Evolutionary conservation across 2,329 filamentous ascomycete species (phyloP), one percentile per base, ranked within the genome.

Genomic region (Penicillium sp.): DNA sequence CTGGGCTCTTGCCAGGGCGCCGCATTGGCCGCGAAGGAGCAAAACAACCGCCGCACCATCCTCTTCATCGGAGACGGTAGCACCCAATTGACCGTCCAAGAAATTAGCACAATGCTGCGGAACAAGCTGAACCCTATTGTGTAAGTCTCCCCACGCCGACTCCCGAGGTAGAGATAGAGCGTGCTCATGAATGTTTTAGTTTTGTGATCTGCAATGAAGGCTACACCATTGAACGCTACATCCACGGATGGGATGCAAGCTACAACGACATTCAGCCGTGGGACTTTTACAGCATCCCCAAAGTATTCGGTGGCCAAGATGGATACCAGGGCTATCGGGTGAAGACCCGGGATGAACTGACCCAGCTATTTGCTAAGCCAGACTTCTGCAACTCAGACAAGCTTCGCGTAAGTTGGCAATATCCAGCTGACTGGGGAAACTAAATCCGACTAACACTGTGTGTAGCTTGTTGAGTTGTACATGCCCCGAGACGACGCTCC

Each of bases 41-140:
- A 75, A 34, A 77, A 83, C 46, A 75, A 84, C 24, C 79, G 74
- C 24, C 77, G 91, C 54, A 90, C 88, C 0, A 86, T 96, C 42
- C 78, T 95, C 34, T 92, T 95, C 66, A 89, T 91, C n/a, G 91
- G 91, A 23, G 91, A 96, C 64, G 91, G 91, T 26, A 90, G 86
- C 52, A 86, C 95, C 72, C 90, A 96, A 70, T 79, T 95, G 52
- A 95, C 90, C 0, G 86, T 83, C 0, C 90, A 95, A 69, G 90
- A 94, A 72, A 69, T 95, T 58, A 88, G 85, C 70, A 94, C 90
- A 10, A 93, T 95, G 81, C 83, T 95, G 58, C 82, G 86, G 28
- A 85, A 89, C 54, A 79, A 82, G 23, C 76, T 95, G 52, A 85
- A 86, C 56, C 83, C 89, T 18, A 93, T 91, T 65, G 85, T 95